A percentile compares a stretch with the other conserved stretches of the same genome.
These are phyloP conservation scores for Mrakia gelida DNA, from an alignment of 768 basidiomycete genomes.

Conservation along the genomic window DNA sequence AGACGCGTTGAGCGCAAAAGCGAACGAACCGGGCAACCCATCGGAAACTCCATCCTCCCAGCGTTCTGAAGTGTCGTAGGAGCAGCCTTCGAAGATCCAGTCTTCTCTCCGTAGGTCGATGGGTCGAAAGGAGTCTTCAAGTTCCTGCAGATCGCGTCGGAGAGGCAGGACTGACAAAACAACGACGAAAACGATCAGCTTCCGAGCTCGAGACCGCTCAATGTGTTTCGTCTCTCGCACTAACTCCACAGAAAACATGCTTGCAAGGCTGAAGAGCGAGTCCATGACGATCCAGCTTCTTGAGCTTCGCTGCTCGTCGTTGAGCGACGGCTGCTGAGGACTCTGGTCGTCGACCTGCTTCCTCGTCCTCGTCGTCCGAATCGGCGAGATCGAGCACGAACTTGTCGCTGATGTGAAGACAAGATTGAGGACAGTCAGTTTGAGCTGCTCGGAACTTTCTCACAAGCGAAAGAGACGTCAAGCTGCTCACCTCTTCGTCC, in stretches of 20 bases:
- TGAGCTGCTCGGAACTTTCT: neutral
- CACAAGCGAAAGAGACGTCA: neutral
- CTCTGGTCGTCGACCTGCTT: neutral
- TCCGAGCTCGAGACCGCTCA: neutral
- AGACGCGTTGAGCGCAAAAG: neutral
- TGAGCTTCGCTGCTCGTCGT: neutral
- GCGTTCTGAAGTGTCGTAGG: neutral
- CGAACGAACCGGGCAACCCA: slow-evolving; percentile 8
- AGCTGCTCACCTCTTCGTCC: neutral
- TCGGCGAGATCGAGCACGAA: neutral
- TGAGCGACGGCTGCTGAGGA: neutral
- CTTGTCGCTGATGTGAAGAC: neutral
- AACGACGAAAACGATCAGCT: neutral
- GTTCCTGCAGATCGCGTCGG: neutral
- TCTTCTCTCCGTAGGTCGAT: neutral
- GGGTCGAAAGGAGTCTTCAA: neutral
- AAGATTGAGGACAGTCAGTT: neutral
- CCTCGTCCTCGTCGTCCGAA: slow-evolving; percentile 16
- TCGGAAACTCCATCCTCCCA: slow-evolving; percentile 1
- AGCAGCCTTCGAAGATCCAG: neutral
- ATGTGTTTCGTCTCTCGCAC: neutral
- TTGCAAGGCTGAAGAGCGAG: neutral
- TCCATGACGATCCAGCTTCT: slow-evolving; percentile 1
- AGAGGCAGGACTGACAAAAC: neutral
- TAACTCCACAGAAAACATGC: slow-evolving; percentile 14